These are phyloP conservation scores for Bolboschoenoplectus hybrid DNA, from an alignment of 202 grass and related monocot genomes.

Conservation along the genomic window DNA sequence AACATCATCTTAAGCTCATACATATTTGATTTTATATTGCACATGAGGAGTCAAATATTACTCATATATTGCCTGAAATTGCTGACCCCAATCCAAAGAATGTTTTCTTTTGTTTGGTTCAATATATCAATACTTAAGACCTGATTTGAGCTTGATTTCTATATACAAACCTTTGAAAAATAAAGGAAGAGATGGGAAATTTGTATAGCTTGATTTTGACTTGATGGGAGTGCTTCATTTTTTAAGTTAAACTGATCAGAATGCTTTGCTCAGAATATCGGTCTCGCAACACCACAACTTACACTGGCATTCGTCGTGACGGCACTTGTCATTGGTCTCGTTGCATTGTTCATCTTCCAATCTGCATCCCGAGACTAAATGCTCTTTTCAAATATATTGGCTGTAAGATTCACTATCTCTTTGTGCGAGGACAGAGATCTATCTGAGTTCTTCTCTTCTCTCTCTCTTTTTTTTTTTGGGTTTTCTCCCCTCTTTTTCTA, in stretches of 20 bases:
- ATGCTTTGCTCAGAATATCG: constrained; percentile 66
- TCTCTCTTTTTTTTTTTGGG: background rate
- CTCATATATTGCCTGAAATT: background rate
- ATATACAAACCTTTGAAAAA: background rate
- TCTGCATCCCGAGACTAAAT: constrained; percentile 58
- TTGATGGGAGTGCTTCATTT: background rate
- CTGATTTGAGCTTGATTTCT: background rate
- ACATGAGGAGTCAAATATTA: background rate
- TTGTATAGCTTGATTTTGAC: background rate
- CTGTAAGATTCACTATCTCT: constrained; percentile 31
- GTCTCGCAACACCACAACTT: constrained; percentile 57
- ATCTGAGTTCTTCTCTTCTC: background rate
- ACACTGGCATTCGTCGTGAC: constrained; percentile 63
- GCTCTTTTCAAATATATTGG: background rate
- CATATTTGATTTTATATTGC: background rate
- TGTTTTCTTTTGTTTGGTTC: background rate
- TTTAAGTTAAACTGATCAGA: background rate
- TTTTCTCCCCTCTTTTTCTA: background rate
- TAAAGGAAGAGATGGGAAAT: background rate
- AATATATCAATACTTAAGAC: background rate
- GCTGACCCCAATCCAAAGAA: background rate
- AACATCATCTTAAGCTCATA: background rate
- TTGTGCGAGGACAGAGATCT: background rate
- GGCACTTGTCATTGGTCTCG: constrained; percentile 66
- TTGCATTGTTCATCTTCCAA: constrained; percentile 76